Evolutionary conservation across 2,329 filamentous ascomycete species (phyloP), one percentile per base, ranked within the genome.

Genomic region (Fusarium humuli): DNA sequence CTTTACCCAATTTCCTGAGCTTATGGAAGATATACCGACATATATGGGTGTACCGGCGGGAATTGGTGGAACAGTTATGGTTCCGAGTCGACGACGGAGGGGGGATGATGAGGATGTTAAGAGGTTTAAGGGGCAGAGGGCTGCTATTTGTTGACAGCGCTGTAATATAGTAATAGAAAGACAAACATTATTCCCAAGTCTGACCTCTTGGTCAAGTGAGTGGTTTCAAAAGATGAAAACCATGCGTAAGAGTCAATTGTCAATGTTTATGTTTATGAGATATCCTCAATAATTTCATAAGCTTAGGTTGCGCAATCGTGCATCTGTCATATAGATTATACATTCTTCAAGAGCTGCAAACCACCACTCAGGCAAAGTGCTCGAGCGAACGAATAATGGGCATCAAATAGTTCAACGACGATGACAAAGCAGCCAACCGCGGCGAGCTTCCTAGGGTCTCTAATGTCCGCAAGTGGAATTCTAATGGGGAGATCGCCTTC

Each of bases 401-500:
- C 69, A 85, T 90, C 62, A 87, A 86, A 73, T 85, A 87, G 37
- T 94, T 92, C 77, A 83, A 89, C 49, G 81, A 83, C 52, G 91
- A 94, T 76, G 64, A 85, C 32, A 73, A 75, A 37, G 68, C 64
- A 8, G 44, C 53, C 29, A 79, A 80, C 46, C 27, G 16, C 14
- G 23, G 30, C 14, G 83, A 79, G 9, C 81, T 88, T 47, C 68
- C 23, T 23, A 23, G 6, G 23, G 23, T 23, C 6, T 23, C 81
- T 2, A 80, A 84, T 50, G 80, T 97, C 25, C 80, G 81, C 37
- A 81, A 83, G 37, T 91, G 91, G n/a, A 88, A 90, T 8, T 90
- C 92, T 32, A 91, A 95, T 78, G 92, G 91, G 53, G 88, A 92
- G 60, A 83, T 97, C 60, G 85, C 85, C 16, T 91, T 95, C 77